Percentiles rank a stretch among this genome's conserved stretches.
Evolutionary conservation across 495 filamentous ascomycete genomes (phyloP).

Genomic region (Penicillium antarcticum): DNA sequence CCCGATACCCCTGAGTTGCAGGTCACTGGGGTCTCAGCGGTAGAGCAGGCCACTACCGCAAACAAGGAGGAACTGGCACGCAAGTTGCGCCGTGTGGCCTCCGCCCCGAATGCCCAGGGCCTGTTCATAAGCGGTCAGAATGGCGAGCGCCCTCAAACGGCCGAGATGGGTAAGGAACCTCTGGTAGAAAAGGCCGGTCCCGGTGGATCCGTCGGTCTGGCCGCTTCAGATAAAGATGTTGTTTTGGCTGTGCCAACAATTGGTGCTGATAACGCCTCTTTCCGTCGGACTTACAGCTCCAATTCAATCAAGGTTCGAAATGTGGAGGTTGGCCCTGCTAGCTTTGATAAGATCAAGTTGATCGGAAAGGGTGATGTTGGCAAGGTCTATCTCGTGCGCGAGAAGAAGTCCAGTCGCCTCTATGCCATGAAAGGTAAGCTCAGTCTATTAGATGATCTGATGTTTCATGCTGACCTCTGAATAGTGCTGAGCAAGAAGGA

Average conservation of each 20-base stretch:
- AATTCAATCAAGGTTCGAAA: constrained; percentile 98
- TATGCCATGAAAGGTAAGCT: constrained; percentile 96
- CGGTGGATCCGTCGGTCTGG: constrained; percentile 52
- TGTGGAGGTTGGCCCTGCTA: constrained; percentile 91
- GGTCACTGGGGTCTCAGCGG: constrained; percentile 66
- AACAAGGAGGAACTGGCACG: constrained; percentile 92
- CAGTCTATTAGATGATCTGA: constrained; percentile 6
- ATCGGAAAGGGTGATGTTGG: constrained; percentile 98
- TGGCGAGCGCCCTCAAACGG: constrained; percentile 71
- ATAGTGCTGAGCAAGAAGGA: constrained; percentile 98
- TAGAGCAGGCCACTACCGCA: constrained; percentile 70
- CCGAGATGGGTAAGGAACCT: constrained; percentile 76
- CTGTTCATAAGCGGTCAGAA: constrained; percentile 69
- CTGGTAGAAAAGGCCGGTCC: constrained; percentile 54
- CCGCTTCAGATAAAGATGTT: constrained; percentile 46
- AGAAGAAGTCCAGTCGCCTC: constrained; percentile 91
- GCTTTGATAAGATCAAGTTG: constrained; percentile 99
- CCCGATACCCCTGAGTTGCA: constrained; percentile 83
- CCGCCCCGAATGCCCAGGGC: constrained; percentile 94
- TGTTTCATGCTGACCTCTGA: constrained; percentile 5
- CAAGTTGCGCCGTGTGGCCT: constrained; percentile 89
- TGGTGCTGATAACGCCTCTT: constrained; percentile 54
- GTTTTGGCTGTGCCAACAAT: constrained; percentile 42
- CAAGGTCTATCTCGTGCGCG: constrained; percentile 94
- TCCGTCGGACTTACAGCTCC: constrained; percentile 95